phyloP scores from a whole-genome alignment of 106 monocot species.

The Acorus calamus region DNA sequence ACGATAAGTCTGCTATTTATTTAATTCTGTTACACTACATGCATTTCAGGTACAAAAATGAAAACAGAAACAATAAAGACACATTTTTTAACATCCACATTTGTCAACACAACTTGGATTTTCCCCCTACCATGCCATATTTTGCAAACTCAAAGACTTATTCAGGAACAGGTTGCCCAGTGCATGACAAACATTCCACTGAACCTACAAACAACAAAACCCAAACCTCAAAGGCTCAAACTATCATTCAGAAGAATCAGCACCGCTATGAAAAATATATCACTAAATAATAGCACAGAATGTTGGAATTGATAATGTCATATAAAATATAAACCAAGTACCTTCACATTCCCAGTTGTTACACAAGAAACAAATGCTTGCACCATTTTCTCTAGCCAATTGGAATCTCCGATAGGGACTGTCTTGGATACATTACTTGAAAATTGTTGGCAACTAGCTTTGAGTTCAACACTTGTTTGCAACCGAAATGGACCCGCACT shows the following conservation, averaged over 20 bases:
- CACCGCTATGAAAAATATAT: too few species aligned
- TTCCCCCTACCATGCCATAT: constrained; percentile 52
- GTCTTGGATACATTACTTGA: constrained; percentile 10
- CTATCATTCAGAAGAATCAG: too few species aligned
- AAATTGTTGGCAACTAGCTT: background rate
- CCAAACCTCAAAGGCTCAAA: too few species aligned
- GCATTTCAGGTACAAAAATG: too few species aligned
- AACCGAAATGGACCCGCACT: background rate
- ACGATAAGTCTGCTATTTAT: too few species aligned
- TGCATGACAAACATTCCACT: constrained; percentile 99
- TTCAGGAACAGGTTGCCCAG: constrained; percentile 94
- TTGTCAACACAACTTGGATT: background rate
- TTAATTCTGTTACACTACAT: too few species aligned
- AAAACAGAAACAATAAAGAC: background rate
- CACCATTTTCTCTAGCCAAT: constrained; percentile 89
- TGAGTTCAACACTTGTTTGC: background rate
- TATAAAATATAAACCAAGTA: constrained; percentile 6
- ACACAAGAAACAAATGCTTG: constrained; percentile 97
- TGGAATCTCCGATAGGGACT: constrained; percentile 17
- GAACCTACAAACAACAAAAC: constrained; percentile 52
- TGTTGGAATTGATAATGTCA: background rate
- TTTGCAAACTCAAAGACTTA: constrained; percentile 44
- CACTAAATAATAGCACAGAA: too few species aligned
- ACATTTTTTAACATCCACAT: background rate
- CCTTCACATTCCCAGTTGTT: constrained; percentile 99